These are phyloP conservation scores for Marasmius sp. DNA, from an alignment of 1,284 basidiomycete species.

Conservation along the genomic window DNA sequence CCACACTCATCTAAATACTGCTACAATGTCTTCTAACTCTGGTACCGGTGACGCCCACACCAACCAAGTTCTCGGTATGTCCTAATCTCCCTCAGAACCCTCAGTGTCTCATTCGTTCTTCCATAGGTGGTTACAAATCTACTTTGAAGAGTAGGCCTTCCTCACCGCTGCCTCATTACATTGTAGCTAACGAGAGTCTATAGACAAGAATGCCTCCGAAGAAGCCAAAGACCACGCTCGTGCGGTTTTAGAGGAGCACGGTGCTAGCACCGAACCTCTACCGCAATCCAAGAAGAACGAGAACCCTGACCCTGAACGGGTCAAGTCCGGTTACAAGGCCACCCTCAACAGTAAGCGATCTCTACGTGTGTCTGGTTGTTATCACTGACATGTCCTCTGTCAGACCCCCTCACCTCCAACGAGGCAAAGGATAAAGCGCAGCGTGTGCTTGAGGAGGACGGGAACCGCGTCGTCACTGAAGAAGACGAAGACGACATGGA, in stretches of 20 bases:
- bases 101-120: neutral
- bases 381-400: neutral
- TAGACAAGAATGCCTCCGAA: neutral
- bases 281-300: slow-evolving; percentile 4
- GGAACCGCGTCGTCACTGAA: neutral
- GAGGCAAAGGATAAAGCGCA: neutral
- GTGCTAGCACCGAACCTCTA: slow-evolving; percentile 1
- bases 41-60: neutral
- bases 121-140: neutral
- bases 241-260: neutral
- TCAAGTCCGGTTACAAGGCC: neutral
- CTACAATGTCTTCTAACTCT: neutral
- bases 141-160: neutral
- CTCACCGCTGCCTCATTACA: too few relatives aligned
- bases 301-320: neutral
- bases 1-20: neutral
- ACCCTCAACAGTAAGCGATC: neutral
- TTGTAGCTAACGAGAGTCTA: neutral
- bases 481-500: too few relatives aligned
- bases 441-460: neutral
- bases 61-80: neutral
- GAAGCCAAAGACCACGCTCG: neutral
- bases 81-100: neutral
- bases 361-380: neutral
- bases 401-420: neutral